Base-by-base conservation (phyloP, 2,329 filamentous ascomycete genomes). In the Pseudogymnoascus sp. region DNA sequence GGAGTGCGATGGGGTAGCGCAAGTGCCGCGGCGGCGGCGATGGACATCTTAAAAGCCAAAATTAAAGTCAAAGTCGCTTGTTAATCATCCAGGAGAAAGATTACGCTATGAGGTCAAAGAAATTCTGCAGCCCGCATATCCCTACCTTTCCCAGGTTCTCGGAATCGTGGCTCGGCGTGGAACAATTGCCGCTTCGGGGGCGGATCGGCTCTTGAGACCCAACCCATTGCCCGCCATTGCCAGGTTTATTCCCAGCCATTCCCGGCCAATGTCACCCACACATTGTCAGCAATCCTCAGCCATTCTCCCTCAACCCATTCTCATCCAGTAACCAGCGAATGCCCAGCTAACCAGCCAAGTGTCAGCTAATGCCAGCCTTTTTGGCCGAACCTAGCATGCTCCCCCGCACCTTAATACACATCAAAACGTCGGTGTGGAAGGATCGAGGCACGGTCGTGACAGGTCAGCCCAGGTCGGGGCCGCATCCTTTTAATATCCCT, bases 1-100 rank as follows among this genome's bases (percentile, higher is more conserved):
- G 28, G 4, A 33, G 50, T 33, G 50, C 50, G 50, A 33, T 33
- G 26, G 47, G 26, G n/a, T 13, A 33, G 28, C 50, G 50, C 17
- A 11, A 57, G 28, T 19, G 26, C n/a, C 26, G 6, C 26, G 26
- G 4, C 26, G 50, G 50, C 50, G 50, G 50, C 50, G 50, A 57
- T 33, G 50, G 28, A 31, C 50, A 57, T 57, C 50, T 57, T 57
- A 57, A 57, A 57, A 57, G 50, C 50, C 28, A 57, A 57, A 57
- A 19, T 33, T n/a, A 57, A 33, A 19, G n/a, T 8, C n/a, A 31
- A 19, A 11, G n/a, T 33, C 50, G 50, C 50, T 57, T 33, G 50
- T n/a, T 15, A 28, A 33, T 57, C 50, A 57, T 57, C 26, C 28
- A 57, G n/a, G 15, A 19, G 50, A n/a, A 33, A 19, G 9, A 57